Conservation (phyloP, 75 land plant genomes). For the Chamaecyparis obtusa region DNA sequence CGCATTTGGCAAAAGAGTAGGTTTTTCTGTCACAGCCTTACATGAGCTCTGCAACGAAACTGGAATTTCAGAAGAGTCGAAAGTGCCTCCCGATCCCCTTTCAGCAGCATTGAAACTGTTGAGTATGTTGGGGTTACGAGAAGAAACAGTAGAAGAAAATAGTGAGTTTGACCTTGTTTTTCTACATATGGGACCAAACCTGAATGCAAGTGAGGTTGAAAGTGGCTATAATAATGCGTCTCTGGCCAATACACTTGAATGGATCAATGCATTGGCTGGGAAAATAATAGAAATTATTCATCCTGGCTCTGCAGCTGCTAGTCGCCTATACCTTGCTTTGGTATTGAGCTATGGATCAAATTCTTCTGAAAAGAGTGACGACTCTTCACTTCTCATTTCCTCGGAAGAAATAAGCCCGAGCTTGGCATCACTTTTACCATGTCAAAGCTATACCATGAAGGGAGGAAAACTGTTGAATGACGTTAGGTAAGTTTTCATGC, state of each 20-base stretch:
- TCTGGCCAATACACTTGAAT: conserved; percentile 22
- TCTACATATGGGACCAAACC: conserved; percentile 50
- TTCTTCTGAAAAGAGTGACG: conserved; percentile 19
- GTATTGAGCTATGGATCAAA: conserved; percentile 70
- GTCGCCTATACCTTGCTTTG: conserved; percentile 62
- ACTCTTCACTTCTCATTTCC: conserved; percentile 16
- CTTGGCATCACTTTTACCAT: conserved; percentile 54
- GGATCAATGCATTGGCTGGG: conserved; percentile 62
- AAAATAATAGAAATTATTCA: conserved; percentile 34
- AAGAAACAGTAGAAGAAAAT: conserved; percentile 34
- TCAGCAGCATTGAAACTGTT: conserved; percentile 40
- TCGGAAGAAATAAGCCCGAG: conserved; percentile 18
- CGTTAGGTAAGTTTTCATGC: conserved; percentile 43
- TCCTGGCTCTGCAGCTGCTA: conserved; percentile 41
- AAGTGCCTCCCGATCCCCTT: conserved; percentile 15
- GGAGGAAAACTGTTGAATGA: conserved; percentile 52
- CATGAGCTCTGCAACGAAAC: conserved; percentile 15
- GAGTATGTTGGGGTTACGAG: conserved; percentile 60
- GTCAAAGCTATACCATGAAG: conserved; percentile 87
- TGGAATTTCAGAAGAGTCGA: neutral
- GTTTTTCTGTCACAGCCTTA: conserved; percentile 31
- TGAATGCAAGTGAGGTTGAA: conserved; percentile 3
- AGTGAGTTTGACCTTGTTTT: conserved; percentile 66
- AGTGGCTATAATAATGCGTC: conserved; percentile 10
- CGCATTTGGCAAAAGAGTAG: conserved; percentile 49